A percentile compares a stretch with the other conserved stretches of the same genome.
These are phyloP conservation scores for Suhomyces canberraensis DNA, from an alignment of 805 yeast species.

Conservation along the genomic window DNA sequence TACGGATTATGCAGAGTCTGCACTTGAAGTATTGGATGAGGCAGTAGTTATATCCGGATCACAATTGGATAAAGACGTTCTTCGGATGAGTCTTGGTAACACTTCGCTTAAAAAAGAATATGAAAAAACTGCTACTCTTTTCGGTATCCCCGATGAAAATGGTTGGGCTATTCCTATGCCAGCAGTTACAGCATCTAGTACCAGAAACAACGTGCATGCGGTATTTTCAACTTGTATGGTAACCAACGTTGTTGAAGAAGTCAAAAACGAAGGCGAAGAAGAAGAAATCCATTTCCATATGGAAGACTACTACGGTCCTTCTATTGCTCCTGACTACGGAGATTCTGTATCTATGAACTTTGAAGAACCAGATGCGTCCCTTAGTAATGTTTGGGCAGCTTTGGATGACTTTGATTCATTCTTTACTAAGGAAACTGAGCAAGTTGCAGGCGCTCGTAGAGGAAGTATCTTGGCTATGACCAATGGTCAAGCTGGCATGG, in stretches of 20 bases:
- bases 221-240: slow-evolving; percentile 83
- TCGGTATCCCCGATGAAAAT: slow-evolving; percentile 90
- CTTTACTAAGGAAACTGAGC: slow-evolving; percentile 61
- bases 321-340: slow-evolving; percentile 23
- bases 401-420: slow-evolving; percentile 85
- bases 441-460: slow-evolving; percentile 1
- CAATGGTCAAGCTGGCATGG: not conserved
- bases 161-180: slow-evolving; percentile 99
- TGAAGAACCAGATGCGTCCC: slow-evolving; percentile 67
- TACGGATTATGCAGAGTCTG: slow-evolving; percentile 86
- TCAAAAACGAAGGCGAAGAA: slow-evolving; percentile 29
- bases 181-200: slow-evolving; percentile 79
- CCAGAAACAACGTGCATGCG: slow-evolving; percentile 91
- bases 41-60: slow-evolving; percentile 84
- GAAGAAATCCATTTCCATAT: slow-evolving; percentile 52
- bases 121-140: slow-evolving; percentile 82
- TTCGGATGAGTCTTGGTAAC: slow-evolving; percentile 89
- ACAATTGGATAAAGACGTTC: slow-evolving; percentile 83
- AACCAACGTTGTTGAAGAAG: slow-evolving; percentile 32
- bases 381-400: slow-evolving; percentile 91
- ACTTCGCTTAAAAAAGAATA: slow-evolving; percentile 72
- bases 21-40: slow-evolving; percentile 85
- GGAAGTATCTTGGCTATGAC: not conserved
- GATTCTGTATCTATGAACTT: slow-evolving; percentile 49
- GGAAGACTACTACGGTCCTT: slow-evolving; percentile 51